phyloP scores from a whole-genome alignment of 2,329 filamentous ascomycete genomes.

The Fusarium protoensiforme region DNA sequence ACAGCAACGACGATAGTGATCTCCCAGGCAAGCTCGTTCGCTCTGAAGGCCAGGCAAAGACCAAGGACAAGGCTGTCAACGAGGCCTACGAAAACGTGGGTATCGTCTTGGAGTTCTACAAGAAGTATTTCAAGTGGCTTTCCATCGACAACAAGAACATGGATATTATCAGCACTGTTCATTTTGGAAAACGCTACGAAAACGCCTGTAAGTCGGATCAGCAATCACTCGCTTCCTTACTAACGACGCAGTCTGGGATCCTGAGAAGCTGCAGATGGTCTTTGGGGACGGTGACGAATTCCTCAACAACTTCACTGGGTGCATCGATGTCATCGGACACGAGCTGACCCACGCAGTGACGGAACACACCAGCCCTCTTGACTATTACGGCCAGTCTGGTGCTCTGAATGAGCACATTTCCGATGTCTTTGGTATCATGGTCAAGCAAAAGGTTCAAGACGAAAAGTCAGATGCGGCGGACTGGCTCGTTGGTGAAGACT shows the following conservation, averaged over 20 bases:
- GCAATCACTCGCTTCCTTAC: not conserved
- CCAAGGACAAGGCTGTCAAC: constrained; percentile 57
- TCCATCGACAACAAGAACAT: constrained; percentile 63
- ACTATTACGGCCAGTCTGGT: constrained; percentile 63
- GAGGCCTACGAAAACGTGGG: constrained; percentile 63
- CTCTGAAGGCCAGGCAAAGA: constrained; percentile 54
- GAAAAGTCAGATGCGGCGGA: constrained; percentile 59
- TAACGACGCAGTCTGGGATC: constrained; percentile 58
- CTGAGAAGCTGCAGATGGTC: constrained; percentile 61
- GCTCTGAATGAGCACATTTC: constrained; percentile 68
- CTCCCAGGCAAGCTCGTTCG: constrained; percentile 58
- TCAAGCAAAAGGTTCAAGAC: constrained; percentile 63
- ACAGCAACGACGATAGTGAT: constrained; percentile 47
- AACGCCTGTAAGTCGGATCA: constrained; percentile 58
- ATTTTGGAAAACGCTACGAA: constrained; percentile 61
- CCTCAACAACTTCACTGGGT: constrained; percentile 62
- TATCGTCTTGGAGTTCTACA: constrained; percentile 61
- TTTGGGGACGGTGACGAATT: constrained; percentile 66
- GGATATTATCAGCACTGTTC: constrained; percentile 63
- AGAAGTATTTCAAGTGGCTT: constrained; percentile 60
- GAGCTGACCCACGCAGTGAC: constrained; percentile 68
- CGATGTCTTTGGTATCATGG: constrained; percentile 68
- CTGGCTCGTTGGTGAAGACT: constrained; percentile 66
- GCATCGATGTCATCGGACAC: constrained; percentile 67
- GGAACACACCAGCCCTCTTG: constrained; percentile 60